phyloP scores from a whole-genome alignment of 2,329 filamentous ascomycete species.

The Tolypocladium paradoxum region DNA sequence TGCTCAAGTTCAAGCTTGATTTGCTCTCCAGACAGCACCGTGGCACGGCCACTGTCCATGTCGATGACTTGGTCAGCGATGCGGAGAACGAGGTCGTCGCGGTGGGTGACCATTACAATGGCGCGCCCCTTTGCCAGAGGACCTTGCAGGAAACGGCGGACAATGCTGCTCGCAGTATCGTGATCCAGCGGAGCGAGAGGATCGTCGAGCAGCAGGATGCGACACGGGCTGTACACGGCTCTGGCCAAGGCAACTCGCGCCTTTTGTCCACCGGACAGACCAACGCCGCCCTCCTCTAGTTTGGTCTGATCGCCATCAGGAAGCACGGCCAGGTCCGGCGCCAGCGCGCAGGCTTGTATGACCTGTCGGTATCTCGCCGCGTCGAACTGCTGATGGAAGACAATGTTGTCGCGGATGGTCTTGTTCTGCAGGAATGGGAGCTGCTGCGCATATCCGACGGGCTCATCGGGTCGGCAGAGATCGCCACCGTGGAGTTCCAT shows the following conservation, averaged over 20 bases:
- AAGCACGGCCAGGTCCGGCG: conserved; percentile 44
- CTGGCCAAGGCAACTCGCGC: conserved; percentile 52
- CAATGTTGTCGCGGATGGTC: conserved; percentile 53
- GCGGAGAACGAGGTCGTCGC: conserved; percentile 65
- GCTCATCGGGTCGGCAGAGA: conserved; percentile 34
- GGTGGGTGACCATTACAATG: conserved; percentile 70
- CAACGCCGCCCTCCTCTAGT: conserved; percentile 52
- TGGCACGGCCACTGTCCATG: conserved; percentile 49
- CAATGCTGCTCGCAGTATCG: conserved; percentile 46
- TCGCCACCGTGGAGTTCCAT: conserved; percentile 53
- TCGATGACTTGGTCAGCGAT: conserved; percentile 66
- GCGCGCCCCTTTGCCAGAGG: conserved; percentile 53
- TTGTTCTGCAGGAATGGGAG: conserved; percentile 56
- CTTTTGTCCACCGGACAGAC: conserved; percentile 53
- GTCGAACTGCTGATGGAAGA: conserved; percentile 49
- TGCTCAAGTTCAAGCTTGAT: conserved; percentile 27
- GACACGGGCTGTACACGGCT: conserved; percentile 47
- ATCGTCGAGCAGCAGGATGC: conserved; percentile 50
- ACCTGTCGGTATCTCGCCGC: conserved; percentile 45
- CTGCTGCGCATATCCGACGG: conserved; percentile 46
- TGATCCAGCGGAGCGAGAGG: conserved; percentile 54
- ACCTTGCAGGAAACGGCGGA: conserved; percentile 51
- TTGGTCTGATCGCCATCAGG: conserved; percentile 45
- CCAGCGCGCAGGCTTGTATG: conserved; percentile 48
- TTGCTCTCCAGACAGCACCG: conserved; percentile 34